A percentile compares a stretch with the other conserved stretches of the same genome.
Evolutionary conservation across 1,284 basidiomycete species (phyloP).

Genomic region (Dichomitus squalens): DNA sequence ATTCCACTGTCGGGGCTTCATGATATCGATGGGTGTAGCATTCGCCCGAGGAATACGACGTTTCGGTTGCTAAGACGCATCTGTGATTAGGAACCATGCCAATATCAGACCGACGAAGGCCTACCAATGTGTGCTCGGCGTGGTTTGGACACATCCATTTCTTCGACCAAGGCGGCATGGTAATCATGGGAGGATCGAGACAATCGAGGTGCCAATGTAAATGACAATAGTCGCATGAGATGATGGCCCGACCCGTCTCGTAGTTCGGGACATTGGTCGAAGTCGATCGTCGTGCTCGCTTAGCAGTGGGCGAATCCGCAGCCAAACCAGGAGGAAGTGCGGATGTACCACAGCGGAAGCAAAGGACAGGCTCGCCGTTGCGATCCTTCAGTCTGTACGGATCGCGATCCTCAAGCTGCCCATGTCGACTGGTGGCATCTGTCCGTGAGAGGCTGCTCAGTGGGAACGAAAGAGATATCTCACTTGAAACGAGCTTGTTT

Average conservation of each 20-base stretch:
- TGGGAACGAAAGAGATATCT: constrained; percentile 35
- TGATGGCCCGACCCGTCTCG: constrained; percentile 70
- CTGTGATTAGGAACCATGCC: constrained; percentile 1
- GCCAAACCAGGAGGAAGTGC: constrained; percentile 58
- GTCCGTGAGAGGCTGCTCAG: constrained; percentile 10
- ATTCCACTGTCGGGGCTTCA: constrained; percentile 72
- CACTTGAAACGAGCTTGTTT: constrained; percentile 81
- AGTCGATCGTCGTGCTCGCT: constrained; percentile 51
- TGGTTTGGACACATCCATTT: constrained; percentile 99
- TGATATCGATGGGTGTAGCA: constrained; percentile 69
- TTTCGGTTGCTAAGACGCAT: constrained; percentile 61
- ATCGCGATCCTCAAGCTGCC: constrained; percentile 90
- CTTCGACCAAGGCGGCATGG: constrained; percentile 84
- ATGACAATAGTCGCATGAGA: constrained; percentile 95
- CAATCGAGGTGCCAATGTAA: constrained; percentile 98
- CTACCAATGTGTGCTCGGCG: constrained; percentile 76
- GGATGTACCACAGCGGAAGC: constrained; percentile 87
- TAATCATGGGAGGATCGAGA: constrained; percentile 85
- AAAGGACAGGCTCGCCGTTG: constrained; percentile 81
- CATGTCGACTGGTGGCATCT: constrained; percentile 70
- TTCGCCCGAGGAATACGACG: constrained; percentile 76
- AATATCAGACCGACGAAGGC: constrained; percentile 25
- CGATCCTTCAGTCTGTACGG: constrained; percentile 86
- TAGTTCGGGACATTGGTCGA: constrained; percentile 29
- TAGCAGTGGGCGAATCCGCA: constrained; percentile 53